These are phyloP conservation scores for Entonaema liquescens DNA, from an alignment of 495 filamentous ascomycete genomes.

Conservation along the genomic window DNA sequence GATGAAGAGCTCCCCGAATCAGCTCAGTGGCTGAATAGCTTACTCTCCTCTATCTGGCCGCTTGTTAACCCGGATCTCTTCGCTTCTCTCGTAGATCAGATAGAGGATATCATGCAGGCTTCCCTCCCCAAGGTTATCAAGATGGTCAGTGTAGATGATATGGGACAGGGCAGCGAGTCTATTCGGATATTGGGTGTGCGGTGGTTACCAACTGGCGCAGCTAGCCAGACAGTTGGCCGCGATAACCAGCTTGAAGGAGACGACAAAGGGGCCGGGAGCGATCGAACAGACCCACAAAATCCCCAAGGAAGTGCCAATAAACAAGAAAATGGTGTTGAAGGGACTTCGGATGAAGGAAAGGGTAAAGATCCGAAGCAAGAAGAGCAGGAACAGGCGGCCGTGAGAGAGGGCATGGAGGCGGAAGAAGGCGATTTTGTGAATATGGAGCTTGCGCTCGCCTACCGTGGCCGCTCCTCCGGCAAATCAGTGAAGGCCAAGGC, in stretches of 20 bases:
- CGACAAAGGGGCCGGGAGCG: conserved; percentile 50
- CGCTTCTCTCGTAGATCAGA: conserved; percentile 66
- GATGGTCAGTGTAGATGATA: conserved; percentile 74
- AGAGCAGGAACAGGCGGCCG: conserved; percentile 55
- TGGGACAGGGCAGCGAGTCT: conserved; percentile 73
- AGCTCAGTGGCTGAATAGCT: conserved; percentile 70
- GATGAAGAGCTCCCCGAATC: conserved; percentile 64
- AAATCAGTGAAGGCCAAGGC: conserved; percentile 66
- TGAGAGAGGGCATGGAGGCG: conserved; percentile 73
- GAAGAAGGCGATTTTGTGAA: conserved; percentile 79
- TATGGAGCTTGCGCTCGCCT: conserved; percentile 74
- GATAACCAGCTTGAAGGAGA: conserved; percentile 60
- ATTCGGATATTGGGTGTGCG: conserved; percentile 69
- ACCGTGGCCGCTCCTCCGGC: conserved; percentile 65
- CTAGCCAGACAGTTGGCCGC: conserved; percentile 62
- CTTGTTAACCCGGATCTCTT: conserved; percentile 77
- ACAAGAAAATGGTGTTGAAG: conserved; percentile 40
- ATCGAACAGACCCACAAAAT: conserved; percentile 57
- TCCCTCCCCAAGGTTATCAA: conserved; percentile 68
- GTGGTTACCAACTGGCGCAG: conserved; percentile 73
- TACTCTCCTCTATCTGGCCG: conserved; percentile 71
- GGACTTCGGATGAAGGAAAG: conserved; percentile 15
- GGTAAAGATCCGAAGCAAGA: conserved; percentile 40
- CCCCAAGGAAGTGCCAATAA: conserved; percentile 48
- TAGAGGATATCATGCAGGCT: conserved; percentile 79